Base-by-base conservation (phyloP, 2,329 filamentous ascomycete species). In the Pseudogymnoascus sp. region DNA sequence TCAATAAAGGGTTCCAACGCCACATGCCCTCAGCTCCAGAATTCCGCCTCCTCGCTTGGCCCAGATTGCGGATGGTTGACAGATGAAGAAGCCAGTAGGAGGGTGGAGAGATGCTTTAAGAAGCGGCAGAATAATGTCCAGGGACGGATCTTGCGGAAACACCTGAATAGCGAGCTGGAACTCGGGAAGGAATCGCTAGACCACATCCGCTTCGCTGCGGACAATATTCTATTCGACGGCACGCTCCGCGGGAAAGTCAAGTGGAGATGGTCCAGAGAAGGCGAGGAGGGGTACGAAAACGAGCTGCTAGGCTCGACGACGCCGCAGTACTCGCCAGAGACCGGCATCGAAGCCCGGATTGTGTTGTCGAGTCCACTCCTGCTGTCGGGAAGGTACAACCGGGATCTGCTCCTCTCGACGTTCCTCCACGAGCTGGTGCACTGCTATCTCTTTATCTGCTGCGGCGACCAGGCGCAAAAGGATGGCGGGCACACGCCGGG, bases 401-500 rank as follows among this genome's bases (percentile, higher is more conserved):
- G 84, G 4, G 77, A 83, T 5, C 76, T 88, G 13, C 77, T 88
- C 61, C 85, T 88, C 58, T 84, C 82, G 5, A 85, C 85, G 0
- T 87, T 88, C 65, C 69, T 88, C 55, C 85, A 88, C 69, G 85
- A 88, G 72, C 79, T 87, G 67, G 84, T 88, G 58, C 85, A 88
- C 73, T 84, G 84, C 72, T 88, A 86, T 68, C 75, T 88, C 13
- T 88, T 88, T 66, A 80, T 88, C 62, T 77, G 75, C 60, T 86
- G 84, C 66, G 85, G 85, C 3, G 81, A 84, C 69, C 77, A 79
- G 44, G 84, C 84, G 0, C 75, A 79, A 36, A 74, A 77, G 25
- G 76, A 78, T 42, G 84, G 84, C 9, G 85, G 85, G 0, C 85
- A 88, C 66, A 87, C 85, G 1, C 70, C 76, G 1, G 85, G 83